Evolutionary conservation across 768 basidiomycete species (phyloP), one percentile per base, ranked within the genome.

Genomic region (Leccinum fibrillosum): DNA sequence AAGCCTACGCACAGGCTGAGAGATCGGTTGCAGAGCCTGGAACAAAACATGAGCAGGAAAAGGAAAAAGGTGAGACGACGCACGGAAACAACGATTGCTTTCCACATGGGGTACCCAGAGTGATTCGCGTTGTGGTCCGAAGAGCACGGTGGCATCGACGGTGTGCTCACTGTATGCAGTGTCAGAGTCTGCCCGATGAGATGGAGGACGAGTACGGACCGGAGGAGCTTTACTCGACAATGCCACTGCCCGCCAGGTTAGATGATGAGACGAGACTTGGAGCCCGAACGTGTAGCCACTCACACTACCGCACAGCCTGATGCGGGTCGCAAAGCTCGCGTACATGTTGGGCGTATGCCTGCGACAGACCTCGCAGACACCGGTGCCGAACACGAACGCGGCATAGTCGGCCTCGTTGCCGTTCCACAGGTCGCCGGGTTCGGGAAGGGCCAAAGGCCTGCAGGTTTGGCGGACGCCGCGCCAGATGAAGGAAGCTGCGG

Each of bases 331-430:
- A 61, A 82, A 87, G 12, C 84, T 85, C 2, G 55, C 54, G 61
- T 78, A 84, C 66, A 76, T 71, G 5, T 59, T 58, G 3, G 65
- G 69, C 0, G 78, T 80, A 8, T 53, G 15, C 52, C 70, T 69
- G 13, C 57, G 51, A 63, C 87, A 86, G 56, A 87, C 84, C 67
- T 80, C 80, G 62, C 89, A 90, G 2, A 59, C 17, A 0, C 86
- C 86, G 0, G 69, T 69, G 62, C 83, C 82, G 57, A 86, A 90
- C 23, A 89, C 59, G 55, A 88, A 81, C 0, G 86, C 81, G n/a
- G 84, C 85, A 67, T 84, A 88, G 0, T 80, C 74, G 0, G 82
- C 65, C 64, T 90, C 89, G 5, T 76, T 80, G 5, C 45, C 55
- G 12, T 45, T 53, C 66, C 81, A 82, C 0, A 64, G 73, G 13